phyloP scores from a whole-genome alignment of 1,139 yeast genomes.

The Blastobotrys ciferrii region DNA sequence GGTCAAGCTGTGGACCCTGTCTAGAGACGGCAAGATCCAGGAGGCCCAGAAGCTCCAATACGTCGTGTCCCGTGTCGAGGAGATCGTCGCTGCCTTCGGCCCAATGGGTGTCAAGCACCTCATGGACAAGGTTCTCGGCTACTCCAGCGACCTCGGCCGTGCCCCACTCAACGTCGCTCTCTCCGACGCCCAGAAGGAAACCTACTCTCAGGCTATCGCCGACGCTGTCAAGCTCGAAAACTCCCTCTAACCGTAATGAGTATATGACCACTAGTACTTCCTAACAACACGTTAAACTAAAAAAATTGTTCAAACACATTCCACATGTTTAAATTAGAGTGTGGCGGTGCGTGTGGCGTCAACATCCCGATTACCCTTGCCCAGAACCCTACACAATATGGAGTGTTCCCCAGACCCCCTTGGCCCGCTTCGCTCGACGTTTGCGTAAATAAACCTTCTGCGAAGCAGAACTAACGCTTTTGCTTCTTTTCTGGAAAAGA shows the following conservation, averaged over 20 bases:
- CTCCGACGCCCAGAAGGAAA: slow-evolving; percentile 20
- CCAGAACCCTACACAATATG: no score
- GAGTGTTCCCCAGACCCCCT: no score
- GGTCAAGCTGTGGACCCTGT: slow-evolving; percentile 38
- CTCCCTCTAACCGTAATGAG: slow-evolving; percentile 21
- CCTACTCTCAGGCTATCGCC: slow-evolving; percentile 22
- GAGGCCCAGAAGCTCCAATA: slow-evolving; percentile 46
- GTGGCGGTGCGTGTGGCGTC: no score
- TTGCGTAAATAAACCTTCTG: no score
- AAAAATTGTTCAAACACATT: no score
- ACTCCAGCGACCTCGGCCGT: slow-evolving; percentile 27
- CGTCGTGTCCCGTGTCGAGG: slow-evolving; percentile 44
- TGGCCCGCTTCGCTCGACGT: no score
- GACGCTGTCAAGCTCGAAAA: slow-evolving; percentile 27
- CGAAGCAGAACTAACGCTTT: not conserved
- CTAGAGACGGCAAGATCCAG: slow-evolving; percentile 35
- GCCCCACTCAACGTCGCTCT: slow-evolving; percentile 27
- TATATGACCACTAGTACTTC: not conserved
- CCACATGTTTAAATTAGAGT: no score
- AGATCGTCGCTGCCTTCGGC: slow-evolving; percentile 43
- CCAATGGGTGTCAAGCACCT: slow-evolving; percentile 48
- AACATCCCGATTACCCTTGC: no score
- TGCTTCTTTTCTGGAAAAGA: no score
- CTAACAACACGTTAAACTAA: no score
- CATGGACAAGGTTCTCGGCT: slow-evolving; percentile 39